Conservation (phyloP, 2,329 filamentous ascomycete species). For the Ampelomyces quisqualis region DNA sequence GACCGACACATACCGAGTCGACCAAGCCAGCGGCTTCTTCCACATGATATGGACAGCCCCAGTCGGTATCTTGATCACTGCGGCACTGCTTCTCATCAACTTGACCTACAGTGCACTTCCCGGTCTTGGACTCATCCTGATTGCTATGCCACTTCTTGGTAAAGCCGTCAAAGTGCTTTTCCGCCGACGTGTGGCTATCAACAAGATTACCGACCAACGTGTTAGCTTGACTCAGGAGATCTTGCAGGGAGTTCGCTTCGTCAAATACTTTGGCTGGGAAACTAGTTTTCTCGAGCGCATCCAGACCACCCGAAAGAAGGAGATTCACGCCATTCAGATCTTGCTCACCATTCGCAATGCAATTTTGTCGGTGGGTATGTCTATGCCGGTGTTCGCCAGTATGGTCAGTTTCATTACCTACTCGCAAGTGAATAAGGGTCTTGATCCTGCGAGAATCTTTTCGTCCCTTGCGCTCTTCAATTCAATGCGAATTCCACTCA, state of each 20-base stretch:
- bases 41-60: constrained; percentile 91
- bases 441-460: constrained; percentile 79
- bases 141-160: constrained; percentile 76
- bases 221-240: constrained; percentile 93
- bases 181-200: constrained; percentile 73
- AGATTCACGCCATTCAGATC: constrained; percentile 82
- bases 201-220: constrained; percentile 89
- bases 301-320: constrained; percentile 68
- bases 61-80: constrained; percentile 72
- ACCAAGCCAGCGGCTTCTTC: constrained; percentile 84
- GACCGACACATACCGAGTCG: constrained; percentile 89
- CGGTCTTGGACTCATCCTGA: constrained; percentile 77
- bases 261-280: constrained; percentile 98
- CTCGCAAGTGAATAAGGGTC: constrained; percentile 61
- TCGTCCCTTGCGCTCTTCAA: constrained; percentile 95
- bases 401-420: constrained; percentile 92
- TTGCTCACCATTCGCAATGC: constrained; percentile 80
- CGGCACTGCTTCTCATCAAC: constrained; percentile 81
- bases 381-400: constrained; percentile 87
- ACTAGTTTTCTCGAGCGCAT: constrained; percentile 78
- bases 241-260: constrained; percentile 83
- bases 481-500: constrained; percentile 82
- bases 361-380: constrained; percentile 80
- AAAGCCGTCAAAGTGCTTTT: constrained; percentile 76
- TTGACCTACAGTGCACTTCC: constrained; percentile 86